These are phyloP conservation scores for Batkoa obscura DNA, from an alignment of 371 early-diverging fungal species.

Conservation along the genomic window DNA sequence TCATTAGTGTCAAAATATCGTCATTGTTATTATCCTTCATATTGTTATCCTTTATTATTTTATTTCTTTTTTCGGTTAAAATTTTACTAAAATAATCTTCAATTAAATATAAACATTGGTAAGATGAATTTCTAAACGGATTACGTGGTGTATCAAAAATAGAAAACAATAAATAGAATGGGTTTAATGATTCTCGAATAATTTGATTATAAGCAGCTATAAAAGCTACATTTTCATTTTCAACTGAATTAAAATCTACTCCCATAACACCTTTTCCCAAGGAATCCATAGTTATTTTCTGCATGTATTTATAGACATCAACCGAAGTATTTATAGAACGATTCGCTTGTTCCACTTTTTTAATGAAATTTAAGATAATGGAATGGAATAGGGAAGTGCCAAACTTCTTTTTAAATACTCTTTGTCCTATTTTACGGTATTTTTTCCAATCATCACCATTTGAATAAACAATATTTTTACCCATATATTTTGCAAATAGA, in stretches of 20 bases:
- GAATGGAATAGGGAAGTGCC: too few species aligned
- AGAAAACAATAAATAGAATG: not conserved
- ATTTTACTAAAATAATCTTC: not conserved
- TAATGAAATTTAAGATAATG: too few species aligned
- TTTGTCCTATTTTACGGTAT: too few species aligned
- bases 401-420: too few species aligned
- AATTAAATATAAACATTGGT: not conserved
- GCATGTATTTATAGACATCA: conserved; percentile 6
- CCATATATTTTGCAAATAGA: too few species aligned
- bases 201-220: not conserved
- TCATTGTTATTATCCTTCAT: not conserved
- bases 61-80: too few species aligned
- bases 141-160: not conserved
- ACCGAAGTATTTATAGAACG: too few species aligned
- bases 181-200: not conserved
- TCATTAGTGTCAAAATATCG: not conserved
- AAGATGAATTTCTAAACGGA: not conserved
- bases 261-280: not conserved
- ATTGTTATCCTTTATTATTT: not conserved
- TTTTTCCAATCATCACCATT: too few species aligned
- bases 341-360: too few species aligned
- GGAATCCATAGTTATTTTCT: not conserved
- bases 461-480: too few species aligned
- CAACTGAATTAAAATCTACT: not conserved
- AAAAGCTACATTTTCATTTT: not conserved